These are phyloP conservation scores for Parathielavia appendiculata DNA, from an alignment of 495 filamentous ascomycete species.

Conservation along the genomic window DNA sequence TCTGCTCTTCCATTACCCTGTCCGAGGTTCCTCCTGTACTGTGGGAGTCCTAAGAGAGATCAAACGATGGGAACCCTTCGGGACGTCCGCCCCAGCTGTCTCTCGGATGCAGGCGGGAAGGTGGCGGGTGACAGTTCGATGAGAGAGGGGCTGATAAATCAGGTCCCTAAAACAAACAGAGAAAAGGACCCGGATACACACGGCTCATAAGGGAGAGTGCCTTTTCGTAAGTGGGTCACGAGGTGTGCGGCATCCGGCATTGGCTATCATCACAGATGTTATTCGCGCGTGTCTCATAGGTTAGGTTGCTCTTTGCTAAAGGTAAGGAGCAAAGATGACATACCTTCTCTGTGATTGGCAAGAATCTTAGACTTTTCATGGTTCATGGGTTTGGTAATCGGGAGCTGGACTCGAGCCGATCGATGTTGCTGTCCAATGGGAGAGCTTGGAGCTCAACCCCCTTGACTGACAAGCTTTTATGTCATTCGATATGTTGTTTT, in stretches of 20 bases:
- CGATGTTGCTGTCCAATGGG: not conserved
- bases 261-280: not conserved
- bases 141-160: not conserved
- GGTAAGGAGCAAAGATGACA: not conserved
- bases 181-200: not conserved
- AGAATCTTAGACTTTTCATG: too few species aligned
- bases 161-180: not conserved
- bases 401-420: not conserved
- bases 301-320: not conserved
- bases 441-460: constrained; percentile 8
- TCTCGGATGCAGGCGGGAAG: not conserved
- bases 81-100: constrained; percentile 4
- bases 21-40: not conserved
- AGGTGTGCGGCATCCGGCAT: not conserved
- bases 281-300: not conserved
- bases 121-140: not conserved
- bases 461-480: not conserved
- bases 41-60: not conserved
- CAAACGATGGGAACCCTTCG: not conserved
- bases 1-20: too few species aligned
- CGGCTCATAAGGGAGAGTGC: not conserved
- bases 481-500: not conserved
- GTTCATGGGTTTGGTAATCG: not conserved
- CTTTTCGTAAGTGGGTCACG: not conserved
- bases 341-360: not conserved